Base-by-base conservation (phyloP, 2,329 filamentous ascomycete genomes). In the Aureobasidium namibiae region DNA sequence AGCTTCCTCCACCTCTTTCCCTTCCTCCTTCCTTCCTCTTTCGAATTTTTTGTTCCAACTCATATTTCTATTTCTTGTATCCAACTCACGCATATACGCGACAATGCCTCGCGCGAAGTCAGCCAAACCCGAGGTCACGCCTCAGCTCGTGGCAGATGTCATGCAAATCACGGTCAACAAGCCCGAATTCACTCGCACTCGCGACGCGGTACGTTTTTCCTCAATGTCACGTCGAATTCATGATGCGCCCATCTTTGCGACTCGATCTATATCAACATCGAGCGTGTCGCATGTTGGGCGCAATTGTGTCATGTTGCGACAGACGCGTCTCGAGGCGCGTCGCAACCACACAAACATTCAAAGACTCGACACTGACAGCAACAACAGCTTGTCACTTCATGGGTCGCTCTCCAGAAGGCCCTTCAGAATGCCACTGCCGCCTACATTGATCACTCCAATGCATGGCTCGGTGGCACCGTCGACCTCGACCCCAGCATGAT, bases 371-470 rank as follows among this genome's bases (percentile, higher is more conserved):
- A 60, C 74, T 81, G 73, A 82, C 73, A 60, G 31, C 54, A 38
- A 57, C 42, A 31, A 52, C 71, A 92, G 89, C 85, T 92, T 65
- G 83, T 89, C 67, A 81, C 88, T 68, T 84, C 89, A 59, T 85
- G 95, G 64, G 84, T 87, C 64, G 89, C 87, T 61, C 87, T 96
- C 53, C 84, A 92, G 68, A 84, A 86, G 62, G 82, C 90, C 41
- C 85, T 96, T 70, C 86, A 88, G 69, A 86, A 86, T 61, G 86
- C 95, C 67, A 87, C 89, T 64, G 82, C 84, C 68, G 89, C 92
- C 66, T 96, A 95, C 75, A 83, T 95, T 69, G 87, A 90, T 70
- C 90, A 96, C 78, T 91, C 89, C 66, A 90, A 92, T 72, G 85
- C 90, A 8, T 83, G 95, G 49, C 82, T 96, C 26, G 86, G 86